Evolutionary conservation across 2,329 filamentous ascomycete species (phyloP), one percentile per base, ranked within the genome.

Genomic region (Fusarium caatingaense): DNA sequence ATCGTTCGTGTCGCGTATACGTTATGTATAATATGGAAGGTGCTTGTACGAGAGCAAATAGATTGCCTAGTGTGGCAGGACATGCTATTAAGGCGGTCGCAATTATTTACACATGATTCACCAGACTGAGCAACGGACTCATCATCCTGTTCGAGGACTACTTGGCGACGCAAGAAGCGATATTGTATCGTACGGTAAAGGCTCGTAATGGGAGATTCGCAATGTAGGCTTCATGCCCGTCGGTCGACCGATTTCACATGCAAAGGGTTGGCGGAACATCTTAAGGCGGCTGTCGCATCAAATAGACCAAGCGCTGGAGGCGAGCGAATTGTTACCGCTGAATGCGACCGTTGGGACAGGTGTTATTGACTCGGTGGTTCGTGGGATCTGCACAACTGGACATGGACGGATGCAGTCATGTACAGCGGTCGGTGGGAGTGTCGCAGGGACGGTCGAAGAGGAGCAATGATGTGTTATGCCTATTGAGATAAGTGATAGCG

Each of bases 261-360:
- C n/a, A n/a, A n/a, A n/a, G n/a, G n/a, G n/a, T n/a, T n/a, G n/a
- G n/a, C n/a, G n/a, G n/a, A n/a, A n/a, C n/a, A n/a, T n/a, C n/a
- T n/a, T n/a, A n/a, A n/a, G n/a, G 16, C 32, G 32, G 16, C 9
- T 37, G 9, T 37, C 16, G 32, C 32, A 0, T 37, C 16, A 5
- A 37, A 5, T 11, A 18, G 9, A 37, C 2, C 32, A 18, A 37
- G 32, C 32, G 5, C 32, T 18, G 16, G 32, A 5, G 16, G 2
- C 9, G 8, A 11, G 9, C 1, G 5, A 5, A 18, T 34, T 1
- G 32, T 1, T 18, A 6, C 5, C 16, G 10, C 6, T 2, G 5
- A 18, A 18, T 37, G 32, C 16, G 32, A 18, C 32, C 9, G 16
- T 10, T 11, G 16, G n/a, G n/a, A 10, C 25, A 27, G 25, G 15